phyloP scores from a whole-genome alignment of 192 early-diverging fungal genomes.

The Diversispora epigaea region DNA sequence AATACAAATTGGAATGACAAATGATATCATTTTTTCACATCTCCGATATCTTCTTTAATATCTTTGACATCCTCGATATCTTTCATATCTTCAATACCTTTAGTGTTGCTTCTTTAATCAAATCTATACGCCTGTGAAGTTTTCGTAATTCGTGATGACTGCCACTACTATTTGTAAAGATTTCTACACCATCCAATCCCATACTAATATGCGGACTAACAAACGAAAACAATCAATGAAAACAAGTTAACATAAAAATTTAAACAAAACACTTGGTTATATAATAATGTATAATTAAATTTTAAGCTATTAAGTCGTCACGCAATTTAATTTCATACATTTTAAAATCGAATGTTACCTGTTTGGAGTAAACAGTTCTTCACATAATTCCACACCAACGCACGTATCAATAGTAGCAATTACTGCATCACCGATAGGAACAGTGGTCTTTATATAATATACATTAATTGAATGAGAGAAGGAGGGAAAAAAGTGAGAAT shows the following conservation, averaged over 20 bases:
- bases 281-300: too few relatives aligned
- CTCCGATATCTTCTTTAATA: too few relatives aligned
- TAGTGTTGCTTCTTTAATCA: slow-evolving; percentile 85
- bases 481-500: too few relatives aligned
- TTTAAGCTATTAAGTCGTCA: too few relatives aligned
- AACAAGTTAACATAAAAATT: too few relatives aligned
- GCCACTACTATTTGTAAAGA: slow-evolving; percentile 94
- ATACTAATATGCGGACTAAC: slow-evolving; percentile 89
- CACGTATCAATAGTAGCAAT: slow-evolving; percentile 81
- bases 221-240: not conserved
- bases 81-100: slow-evolving; percentile 54
- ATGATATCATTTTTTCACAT: too few relatives aligned
- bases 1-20: too few relatives aligned
- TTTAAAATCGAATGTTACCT: slow-evolving; percentile 44
- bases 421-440: slow-evolving; percentile 91
- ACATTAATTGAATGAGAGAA: not conserved
- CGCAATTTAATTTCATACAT: not conserved
- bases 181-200: slow-evolving; percentile 94
- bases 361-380: slow-evolving; percentile 94
- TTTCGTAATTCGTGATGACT: slow-evolving; percentile 97
- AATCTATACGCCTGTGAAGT: slow-evolving; percentile 78
- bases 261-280: too few relatives aligned
- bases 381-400: slow-evolving; percentile 93
- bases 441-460: slow-evolving; percentile 48
- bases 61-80: too few relatives aligned